phyloP scores from a whole-genome alignment of 2,329 filamentous ascomycete genomes.

The Zasmidium angulare region DNA sequence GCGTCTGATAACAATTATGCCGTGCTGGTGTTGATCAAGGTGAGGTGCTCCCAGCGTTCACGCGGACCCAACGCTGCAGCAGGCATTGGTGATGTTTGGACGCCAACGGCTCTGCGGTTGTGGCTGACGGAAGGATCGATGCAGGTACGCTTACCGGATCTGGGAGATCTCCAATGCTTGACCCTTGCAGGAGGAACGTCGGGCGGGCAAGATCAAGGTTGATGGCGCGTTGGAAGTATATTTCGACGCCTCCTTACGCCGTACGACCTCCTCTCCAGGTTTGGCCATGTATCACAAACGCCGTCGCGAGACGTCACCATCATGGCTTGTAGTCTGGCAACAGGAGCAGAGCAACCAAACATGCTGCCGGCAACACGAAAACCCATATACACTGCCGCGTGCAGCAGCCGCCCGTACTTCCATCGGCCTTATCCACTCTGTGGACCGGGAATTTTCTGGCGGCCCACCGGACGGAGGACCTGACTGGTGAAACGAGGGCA shows the following conservation, averaged over 20 bases:
- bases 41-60: background rate
- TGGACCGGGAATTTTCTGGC: background rate
- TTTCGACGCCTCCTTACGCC: background rate
- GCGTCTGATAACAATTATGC: background rate
- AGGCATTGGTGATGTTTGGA: background rate
- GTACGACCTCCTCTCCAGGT: background rate
- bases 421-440: background rate
- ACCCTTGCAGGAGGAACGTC: background rate
- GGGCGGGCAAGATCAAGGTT: background rate
- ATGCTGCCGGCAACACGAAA: background rate
- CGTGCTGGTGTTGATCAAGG: background rate
- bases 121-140: no score
- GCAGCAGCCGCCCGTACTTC: background rate
- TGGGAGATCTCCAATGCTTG: background rate
- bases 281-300: constrained; percentile 4
- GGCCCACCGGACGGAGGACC: background rate
- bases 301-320: constrained; percentile 6
- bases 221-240: background rate
- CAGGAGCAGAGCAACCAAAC: background rate
- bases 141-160: background rate
- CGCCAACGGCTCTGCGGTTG: background rate
- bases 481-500: background rate
- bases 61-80: background rate
- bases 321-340: constrained; percentile 4
- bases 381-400: no score